Evolutionary conservation across 176 grass and related monocot genomes (phyloP), one percentile per base, ranked within the genome.

Genomic region (Avena eriantha): DNA sequence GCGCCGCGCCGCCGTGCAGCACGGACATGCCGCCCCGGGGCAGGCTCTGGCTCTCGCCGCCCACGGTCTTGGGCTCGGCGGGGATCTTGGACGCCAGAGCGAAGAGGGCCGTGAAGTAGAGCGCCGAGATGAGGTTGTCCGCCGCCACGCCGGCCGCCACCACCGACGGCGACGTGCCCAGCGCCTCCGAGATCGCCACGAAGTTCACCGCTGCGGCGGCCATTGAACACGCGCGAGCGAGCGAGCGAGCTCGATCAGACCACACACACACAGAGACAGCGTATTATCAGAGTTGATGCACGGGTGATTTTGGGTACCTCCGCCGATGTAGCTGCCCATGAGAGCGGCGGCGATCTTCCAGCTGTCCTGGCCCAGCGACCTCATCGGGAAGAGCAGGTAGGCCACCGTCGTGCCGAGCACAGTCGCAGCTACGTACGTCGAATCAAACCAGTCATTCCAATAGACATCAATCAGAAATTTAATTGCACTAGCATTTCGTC

Each of bases 321-420:
- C 96, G 49, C 96, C 96, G 68, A 95, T 98, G 80, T 98, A 93
- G 87, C 95, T 98, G 70, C 95, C 92, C 95, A 95, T 98, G 65
- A 98, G 93, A 7, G 95, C 89, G 31, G 95, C 95, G 8, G 95
- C 95, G 55, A 98, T 86, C 86, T 98, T 98, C 95, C 95, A 98
- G 87, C 90, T 86, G 50, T 98, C 95, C 43, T 90, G 86, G 73
- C 95, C 95, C 2, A 98, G 93, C 5, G 95, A 95, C 83, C 86
- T 81, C 95, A 98, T 98, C 1, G 95, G 95, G 17, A 98, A 80
- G 88, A 98, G 33, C 19, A 88, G 10, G 68, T 87, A 98, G 8
- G 95, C 95, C 60, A 89, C 77, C 26, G 86, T 73, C 0, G 95
- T 95, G 77, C 93, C 93, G 50, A 95, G 87, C 22, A 73, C 46